Base-by-base conservation (phyloP, 805 yeast genomes). In the Candida multigemmis region DNA sequence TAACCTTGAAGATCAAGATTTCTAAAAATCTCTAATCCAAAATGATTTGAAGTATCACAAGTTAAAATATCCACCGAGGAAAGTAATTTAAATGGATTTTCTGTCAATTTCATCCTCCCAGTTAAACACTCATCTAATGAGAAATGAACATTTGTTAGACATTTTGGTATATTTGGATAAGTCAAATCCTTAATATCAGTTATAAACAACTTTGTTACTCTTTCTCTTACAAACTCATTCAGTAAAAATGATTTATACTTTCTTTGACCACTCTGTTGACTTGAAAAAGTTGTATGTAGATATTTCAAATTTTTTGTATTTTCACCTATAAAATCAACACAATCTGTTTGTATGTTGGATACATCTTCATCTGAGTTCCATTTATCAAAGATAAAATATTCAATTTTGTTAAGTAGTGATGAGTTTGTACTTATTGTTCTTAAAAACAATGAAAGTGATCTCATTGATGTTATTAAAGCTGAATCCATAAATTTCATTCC, bases 331-430 rank as follows among this genome's bases (percentile, higher is more conserved):
- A 44, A 47, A 6, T 41, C 47, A 12, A 50, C 41, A 7, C 51
- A 29, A 11, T 43, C 31, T 19, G 35, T 32, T 34, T 54, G 60
- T 11, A 50, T 24, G 9, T n/a, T 7, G 14, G 8, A 7, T 23
- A 11, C 15, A 14, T 17, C 21, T 8, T 24, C 30, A 22, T 28
- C 31, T 8, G 37, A 20, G 27, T 40, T 32, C 37, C 60, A 53
- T 30, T 53, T 53, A 33, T 53, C 61, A 36, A 56, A 55, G 12
- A 53, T 46, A 27, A 56, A 53, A 28, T 34, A 52, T 31, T 41
- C 40, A 26, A 56, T 35, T 13, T 38, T 37, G 12, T 38, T 43
- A 6, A 52, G 25, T 26, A 50, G 36, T 5, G 17, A 15, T 3
- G 37, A 37, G 30, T 46, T 47, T 5, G 26, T n/a, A 8, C 36